These are phyloP conservation scores for Aureobasidium sp. DNA, from an alignment of 2,329 filamentous ascomycete species.

Conservation along the genomic window DNA sequence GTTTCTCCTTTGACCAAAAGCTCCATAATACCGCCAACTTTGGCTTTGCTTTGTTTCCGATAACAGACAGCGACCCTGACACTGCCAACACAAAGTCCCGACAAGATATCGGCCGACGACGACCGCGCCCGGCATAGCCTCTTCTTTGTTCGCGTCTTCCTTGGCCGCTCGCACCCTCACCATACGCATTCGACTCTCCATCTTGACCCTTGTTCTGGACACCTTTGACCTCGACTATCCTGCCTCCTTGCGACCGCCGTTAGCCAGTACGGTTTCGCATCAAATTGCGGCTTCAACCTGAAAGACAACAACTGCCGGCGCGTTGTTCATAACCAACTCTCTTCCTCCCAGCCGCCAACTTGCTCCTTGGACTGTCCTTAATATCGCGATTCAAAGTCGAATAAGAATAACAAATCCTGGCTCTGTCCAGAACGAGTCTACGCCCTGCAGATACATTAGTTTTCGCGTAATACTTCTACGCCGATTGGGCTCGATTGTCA, in stretches of 20 bases:
- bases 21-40: background rate
- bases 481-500: background rate
- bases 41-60: background rate
- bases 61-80: slow-evolving; percentile 2
- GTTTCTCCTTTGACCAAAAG: background rate
- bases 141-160: slow-evolving; percentile 8
- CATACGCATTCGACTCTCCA: background rate
- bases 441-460: background rate
- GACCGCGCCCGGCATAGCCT: slow-evolving; percentile 3
- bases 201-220: background rate
- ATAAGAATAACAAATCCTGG: background rate
- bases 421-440: background rate
- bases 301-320: slow-evolving; percentile 5
- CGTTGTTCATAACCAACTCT: background rate
- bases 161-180: background rate
- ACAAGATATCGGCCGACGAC: background rate
- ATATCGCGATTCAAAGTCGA: background rate
- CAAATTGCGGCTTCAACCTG: background rate
- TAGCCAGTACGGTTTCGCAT: slow-evolving; percentile 10
- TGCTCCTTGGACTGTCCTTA: background rate
- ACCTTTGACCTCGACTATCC: background rate
- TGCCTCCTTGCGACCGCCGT: background rate
- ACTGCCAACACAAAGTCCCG: background rate
- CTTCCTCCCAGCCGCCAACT: background rate
- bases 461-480: background rate